Evolutionary conservation across 345 rosid genomes (phyloP).

Genomic region (Eucalyptus erythrocorys): DNA sequence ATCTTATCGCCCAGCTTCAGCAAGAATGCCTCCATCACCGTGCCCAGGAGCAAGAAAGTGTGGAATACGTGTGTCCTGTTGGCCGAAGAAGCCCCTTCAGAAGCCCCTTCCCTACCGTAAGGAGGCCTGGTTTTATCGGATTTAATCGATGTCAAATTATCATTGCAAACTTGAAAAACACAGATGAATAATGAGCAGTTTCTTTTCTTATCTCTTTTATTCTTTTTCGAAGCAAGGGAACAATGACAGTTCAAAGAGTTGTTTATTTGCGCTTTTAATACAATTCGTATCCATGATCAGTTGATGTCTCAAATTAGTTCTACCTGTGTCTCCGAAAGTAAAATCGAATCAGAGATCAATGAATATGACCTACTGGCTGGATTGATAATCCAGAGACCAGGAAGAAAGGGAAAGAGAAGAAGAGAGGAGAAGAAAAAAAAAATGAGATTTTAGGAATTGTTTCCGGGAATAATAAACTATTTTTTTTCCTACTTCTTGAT

Average conservation of each 20-base stretch:
- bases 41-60: not conserved
- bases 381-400: not conserved
- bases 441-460: too few species aligned
- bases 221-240: too few species aligned
- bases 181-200: too few species aligned
- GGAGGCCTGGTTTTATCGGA: not conserved
- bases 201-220: too few species aligned
- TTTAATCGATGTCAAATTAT: not conserved
- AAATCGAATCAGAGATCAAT: not conserved
- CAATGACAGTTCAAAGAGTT: not conserved
- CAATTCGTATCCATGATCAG: not conserved
- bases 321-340: not conserved
- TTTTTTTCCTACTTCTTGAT: too few species aligned
- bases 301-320: not conserved
- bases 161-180: not conserved
- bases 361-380: not conserved
- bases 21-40: not conserved
- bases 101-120: not conserved
- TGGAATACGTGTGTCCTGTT: not conserved
- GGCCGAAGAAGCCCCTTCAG: not conserved
- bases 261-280: not conserved
- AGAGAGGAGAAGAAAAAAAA: too few species aligned
- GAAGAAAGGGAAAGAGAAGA: not conserved
- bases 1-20: not conserved
- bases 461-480: accelerated